phyloP scores from a whole-genome alignment of 2,329 filamentous ascomycete genomes.

The Plenodomus biglobosus region DNA sequence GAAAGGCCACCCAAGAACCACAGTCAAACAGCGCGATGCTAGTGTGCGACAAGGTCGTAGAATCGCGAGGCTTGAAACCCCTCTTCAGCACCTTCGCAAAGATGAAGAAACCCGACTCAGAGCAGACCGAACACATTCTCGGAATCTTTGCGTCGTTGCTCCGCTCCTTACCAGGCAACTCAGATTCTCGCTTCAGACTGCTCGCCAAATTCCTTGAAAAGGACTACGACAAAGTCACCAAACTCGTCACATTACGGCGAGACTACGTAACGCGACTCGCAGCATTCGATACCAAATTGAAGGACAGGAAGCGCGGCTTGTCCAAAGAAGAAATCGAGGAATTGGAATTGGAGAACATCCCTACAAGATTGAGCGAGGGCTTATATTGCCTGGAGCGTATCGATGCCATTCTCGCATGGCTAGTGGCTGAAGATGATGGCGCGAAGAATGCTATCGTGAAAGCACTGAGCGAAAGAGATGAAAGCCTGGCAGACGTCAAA shows the following conservation, averaged over 20 bases:
- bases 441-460: slow-evolving; percentile 65
- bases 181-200: slow-evolving; percentile 74
- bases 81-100: slow-evolving; percentile 89
- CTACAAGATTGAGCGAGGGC: slow-evolving; percentile 76
- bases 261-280: slow-evolving; percentile 67
- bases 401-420: slow-evolving; percentile 85
- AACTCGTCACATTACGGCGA: slow-evolving; percentile 69
- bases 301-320: slow-evolving; percentile 57
- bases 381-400: slow-evolving; percentile 80
- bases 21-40: slow-evolving; percentile 49
- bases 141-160: slow-evolving; percentile 83
- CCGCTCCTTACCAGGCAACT: slow-evolving; percentile 74
- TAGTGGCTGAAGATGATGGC: slow-evolving; percentile 83
- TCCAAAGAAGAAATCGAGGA: slow-evolving; percentile 62
- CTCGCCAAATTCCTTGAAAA: slow-evolving; percentile 96
- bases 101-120: slow-evolving; percentile 71
- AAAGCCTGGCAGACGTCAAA: slow-evolving; percentile 64
- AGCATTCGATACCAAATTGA: slow-evolving; percentile 65
- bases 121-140: slow-evolving; percentile 75
- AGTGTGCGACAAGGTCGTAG: slow-evolving; percentile 75
- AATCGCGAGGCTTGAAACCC: slow-evolving; percentile 80
- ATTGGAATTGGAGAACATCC: slow-evolving; percentile 71
- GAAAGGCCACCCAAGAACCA: slow-evolving; percentile 2
- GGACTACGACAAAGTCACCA: slow-evolving; percentile 81
- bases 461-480: slow-evolving; percentile 68